Percentiles rank a stretch among this genome's conserved stretches.
Evolutionary conservation across 257 asterid genomes (phyloP).

Genomic region (Capsicum pubescens): DNA sequence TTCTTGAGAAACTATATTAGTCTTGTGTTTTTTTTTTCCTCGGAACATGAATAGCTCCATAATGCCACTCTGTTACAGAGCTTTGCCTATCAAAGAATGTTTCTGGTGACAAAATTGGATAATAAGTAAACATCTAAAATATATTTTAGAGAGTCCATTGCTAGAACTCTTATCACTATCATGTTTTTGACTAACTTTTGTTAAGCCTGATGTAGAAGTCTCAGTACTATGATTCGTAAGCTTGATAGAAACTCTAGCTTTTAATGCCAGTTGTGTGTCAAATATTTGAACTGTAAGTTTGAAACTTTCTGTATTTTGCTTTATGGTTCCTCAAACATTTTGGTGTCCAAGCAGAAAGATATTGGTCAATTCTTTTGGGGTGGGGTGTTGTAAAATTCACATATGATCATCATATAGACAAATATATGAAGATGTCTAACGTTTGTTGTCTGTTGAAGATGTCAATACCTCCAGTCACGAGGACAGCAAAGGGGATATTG

Average conservation of each 20-base stretch:
- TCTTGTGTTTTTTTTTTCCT: slow-evolving; percentile 16
- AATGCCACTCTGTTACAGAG: background rate
- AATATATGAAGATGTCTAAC: background rate
- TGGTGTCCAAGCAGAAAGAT: slow-evolving; percentile 19
- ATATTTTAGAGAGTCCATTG: background rate
- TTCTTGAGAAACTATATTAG: background rate
- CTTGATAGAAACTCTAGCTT: background rate
- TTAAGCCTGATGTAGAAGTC: background rate
- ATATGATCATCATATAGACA: background rate
- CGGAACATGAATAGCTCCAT: background rate
- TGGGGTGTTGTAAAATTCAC: background rate
- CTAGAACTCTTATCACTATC: background rate
- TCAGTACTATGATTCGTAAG: background rate
- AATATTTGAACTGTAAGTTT: background rate
- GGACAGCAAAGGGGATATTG: slow-evolving; percentile 62
- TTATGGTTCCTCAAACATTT: slow-evolving; percentile 11
- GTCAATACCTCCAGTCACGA: slow-evolving; percentile 56
- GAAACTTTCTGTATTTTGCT: background rate
- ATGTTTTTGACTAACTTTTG: background rate
- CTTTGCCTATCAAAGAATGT: background rate
- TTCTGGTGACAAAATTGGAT: background rate
- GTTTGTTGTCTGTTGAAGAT: slow-evolving; percentile 47
- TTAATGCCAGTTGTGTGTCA: background rate
- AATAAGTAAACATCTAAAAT: background rate
- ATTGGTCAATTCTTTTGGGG: background rate